Conservation (phyloP, 202 grass and related monocot genomes). For the Setaria italica region DNA sequence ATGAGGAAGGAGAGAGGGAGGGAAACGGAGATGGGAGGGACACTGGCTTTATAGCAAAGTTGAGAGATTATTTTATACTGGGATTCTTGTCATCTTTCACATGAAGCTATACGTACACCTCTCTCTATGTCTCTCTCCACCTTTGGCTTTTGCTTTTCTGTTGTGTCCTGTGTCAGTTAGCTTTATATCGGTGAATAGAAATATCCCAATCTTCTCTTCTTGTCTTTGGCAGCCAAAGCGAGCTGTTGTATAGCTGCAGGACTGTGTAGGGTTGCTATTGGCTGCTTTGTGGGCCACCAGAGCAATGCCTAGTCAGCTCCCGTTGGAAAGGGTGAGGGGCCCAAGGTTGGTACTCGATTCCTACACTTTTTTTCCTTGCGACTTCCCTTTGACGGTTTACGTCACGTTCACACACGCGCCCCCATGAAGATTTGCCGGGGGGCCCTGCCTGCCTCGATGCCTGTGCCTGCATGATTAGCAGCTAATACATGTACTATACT, state of each 20-base stretch:
- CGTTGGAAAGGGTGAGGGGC: constrained; percentile 68
- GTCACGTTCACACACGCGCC: constrained; percentile 80
- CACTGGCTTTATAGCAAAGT: constrained; percentile 70
- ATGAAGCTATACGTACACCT: constrained; percentile 47
- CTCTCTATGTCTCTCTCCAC: constrained; percentile 25
- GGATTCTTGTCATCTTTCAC: constrained; percentile 63
- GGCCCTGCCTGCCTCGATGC: constrained; percentile 24
- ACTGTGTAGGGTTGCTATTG: constrained; percentile 53
- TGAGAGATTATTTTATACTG: constrained; percentile 51
- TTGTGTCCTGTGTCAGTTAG: constrained; percentile 56
- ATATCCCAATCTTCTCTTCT: constrained; percentile 80
- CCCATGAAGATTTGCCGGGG: constrained; percentile 74
- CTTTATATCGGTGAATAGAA: constrained; percentile 70
- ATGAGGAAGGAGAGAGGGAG: constrained; percentile 55
- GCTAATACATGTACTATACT: constrained; percentile 45
- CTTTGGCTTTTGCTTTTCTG: constrained; percentile 60
- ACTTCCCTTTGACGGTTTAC: constrained; percentile 75
- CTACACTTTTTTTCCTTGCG: constrained; percentile 19
- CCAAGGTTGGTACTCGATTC: constrained; percentile 69
- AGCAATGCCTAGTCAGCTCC: constrained; percentile 52
- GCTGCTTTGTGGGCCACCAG: constrained; percentile 48
- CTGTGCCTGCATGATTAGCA: constrained; percentile 50
- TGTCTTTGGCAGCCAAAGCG: constrained; percentile 76
- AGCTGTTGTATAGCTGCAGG: constrained; percentile 38
- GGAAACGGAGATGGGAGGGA: constrained; percentile 45